Evolutionary conservation across 768 basidiomycete species (phyloP).

Genomic region (Auriscalpium vulgare): DNA sequence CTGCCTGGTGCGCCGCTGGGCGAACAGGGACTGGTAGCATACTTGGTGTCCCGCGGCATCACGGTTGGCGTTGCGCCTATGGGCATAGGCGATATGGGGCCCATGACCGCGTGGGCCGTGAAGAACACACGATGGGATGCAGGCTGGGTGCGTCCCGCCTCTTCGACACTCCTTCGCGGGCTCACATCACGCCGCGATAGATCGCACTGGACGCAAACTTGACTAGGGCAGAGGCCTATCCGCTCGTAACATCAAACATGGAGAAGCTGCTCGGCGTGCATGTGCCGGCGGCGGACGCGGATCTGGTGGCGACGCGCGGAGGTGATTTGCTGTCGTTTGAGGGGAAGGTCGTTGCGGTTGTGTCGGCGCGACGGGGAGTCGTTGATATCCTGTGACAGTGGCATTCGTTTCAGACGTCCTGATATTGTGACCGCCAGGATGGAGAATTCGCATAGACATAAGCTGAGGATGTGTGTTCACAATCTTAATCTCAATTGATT

Average conservation of each 20-base stretch:
- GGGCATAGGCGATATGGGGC: not conserved
- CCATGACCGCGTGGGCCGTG: not conserved
- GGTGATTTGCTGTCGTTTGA: conserved; percentile 25
- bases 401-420: too few relatives aligned
- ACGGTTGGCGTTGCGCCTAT: not conserved
- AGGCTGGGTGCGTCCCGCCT: not conserved
- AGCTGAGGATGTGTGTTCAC: too few relatives aligned
- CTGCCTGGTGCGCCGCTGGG: not conserved
- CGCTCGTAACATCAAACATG: conserved; percentile 32
- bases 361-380: conserved; percentile 17
- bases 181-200: conserved; percentile 14
- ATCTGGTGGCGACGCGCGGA: conserved; percentile 29
- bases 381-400: conserved; percentile 23
- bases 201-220: conserved; percentile 31
- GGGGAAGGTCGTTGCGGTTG: conserved; percentile 25
- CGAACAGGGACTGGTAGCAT: not conserved
- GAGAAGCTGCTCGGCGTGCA: conserved; percentile 33
- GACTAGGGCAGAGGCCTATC: conserved; percentile 24
- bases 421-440: too few relatives aligned
- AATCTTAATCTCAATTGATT: too few relatives aligned
- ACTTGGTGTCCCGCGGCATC: not conserved
- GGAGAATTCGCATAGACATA: too few relatives aligned
- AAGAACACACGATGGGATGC: not conserved
- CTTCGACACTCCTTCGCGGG: not conserved
- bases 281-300: conserved; percentile 19